A percentile compares a stretch with the other conserved stretches of the same genome.
These are phyloP conservation scores for Ogataea haglerorum DNA, from an alignment of 805 yeast genomes.

Conservation along the genomic window DNA sequence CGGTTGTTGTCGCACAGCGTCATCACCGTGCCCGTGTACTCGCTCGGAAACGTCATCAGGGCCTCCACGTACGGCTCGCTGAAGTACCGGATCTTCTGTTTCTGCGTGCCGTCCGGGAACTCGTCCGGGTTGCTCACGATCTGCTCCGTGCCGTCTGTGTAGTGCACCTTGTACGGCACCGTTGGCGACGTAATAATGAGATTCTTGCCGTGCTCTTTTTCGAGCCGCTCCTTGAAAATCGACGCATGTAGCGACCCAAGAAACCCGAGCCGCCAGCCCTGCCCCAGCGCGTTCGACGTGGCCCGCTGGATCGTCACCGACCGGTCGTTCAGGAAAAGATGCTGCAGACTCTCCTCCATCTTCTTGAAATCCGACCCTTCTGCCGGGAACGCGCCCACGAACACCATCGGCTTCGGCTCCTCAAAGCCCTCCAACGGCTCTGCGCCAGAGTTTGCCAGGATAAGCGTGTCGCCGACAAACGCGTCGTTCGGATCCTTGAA, in stretches of 20 bases:
- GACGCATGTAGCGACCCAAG: constrained; percentile 93
- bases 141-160: constrained; percentile 58
- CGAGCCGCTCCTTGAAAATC: constrained; percentile 86
- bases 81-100: constrained; percentile 44
- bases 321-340: constrained; percentile 85
- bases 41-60: constrained; percentile 85
- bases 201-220: constrained; percentile 91
- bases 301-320: constrained; percentile 87
- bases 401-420: constrained; percentile 97
- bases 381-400: constrained; percentile 96
- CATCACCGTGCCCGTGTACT: constrained; percentile 84
- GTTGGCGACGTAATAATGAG: constrained; percentile 93
- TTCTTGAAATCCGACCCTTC: constrained; percentile 88
- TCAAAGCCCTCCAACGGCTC: constrained; percentile 92
- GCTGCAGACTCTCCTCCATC: constrained; percentile 85
- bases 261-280: constrained; percentile 97
- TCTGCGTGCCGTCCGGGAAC: constrained; percentile 64
- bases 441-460: constrained; percentile 54
- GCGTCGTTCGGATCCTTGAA: constrained; percentile 88
- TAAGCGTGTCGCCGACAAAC: constrained; percentile 85
- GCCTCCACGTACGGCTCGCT: constrained; percentile 89
- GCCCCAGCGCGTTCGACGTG: constrained; percentile 90
- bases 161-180: constrained; percentile 83
- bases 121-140: constrained; percentile 88
- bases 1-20: constrained; percentile 79